Evolutionary conservation across 202 grass and related monocot species (phyloP).

Genomic region (Bolboschoenoplectus hybrid): DNA sequence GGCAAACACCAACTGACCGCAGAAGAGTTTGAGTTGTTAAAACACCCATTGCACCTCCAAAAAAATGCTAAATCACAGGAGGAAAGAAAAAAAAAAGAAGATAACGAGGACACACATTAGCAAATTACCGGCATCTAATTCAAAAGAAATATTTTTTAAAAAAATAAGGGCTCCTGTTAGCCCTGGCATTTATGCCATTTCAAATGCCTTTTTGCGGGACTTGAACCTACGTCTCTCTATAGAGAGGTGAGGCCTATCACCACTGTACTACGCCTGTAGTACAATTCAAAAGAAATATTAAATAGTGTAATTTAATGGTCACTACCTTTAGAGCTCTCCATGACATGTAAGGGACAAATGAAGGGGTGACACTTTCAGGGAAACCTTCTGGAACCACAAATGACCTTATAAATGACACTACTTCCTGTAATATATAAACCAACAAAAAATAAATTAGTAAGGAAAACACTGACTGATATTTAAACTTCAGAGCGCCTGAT

Average conservation of each 20-base stretch:
- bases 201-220: no score
- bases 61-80: slow-evolving; percentile 73
- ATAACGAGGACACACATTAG: neutral
- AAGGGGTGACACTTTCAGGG: slow-evolving; percentile 93
- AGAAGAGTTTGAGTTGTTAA: slow-evolving; percentile 93
- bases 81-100: neutral
- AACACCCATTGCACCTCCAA: slow-evolving; percentile 99
- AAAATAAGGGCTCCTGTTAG: no score
- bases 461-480: neutral
- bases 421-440: slow-evolving; percentile 57
- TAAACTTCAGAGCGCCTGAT: neutral
- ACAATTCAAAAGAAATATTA: slow-evolving; percentile 17
- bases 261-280: no score
- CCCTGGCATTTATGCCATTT: no score
- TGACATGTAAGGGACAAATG: slow-evolving; percentile 96
- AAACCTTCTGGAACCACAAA: slow-evolving; percentile 99
- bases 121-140: slow-evolving; percentile 19
- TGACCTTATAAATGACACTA: slow-evolving; percentile 90
- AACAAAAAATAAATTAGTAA: slow-evolving; percentile 30
- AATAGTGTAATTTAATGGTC: neutral
- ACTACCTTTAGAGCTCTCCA: slow-evolving; percentile 98
- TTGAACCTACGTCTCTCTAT: no score
- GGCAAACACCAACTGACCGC: slow-evolving; percentile 92
- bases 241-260: no score
- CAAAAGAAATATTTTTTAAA: neutral